phyloP scores from a whole-genome alignment of 1,139 yeast genomes.

The Suhomyces bolitotheri region DNA sequence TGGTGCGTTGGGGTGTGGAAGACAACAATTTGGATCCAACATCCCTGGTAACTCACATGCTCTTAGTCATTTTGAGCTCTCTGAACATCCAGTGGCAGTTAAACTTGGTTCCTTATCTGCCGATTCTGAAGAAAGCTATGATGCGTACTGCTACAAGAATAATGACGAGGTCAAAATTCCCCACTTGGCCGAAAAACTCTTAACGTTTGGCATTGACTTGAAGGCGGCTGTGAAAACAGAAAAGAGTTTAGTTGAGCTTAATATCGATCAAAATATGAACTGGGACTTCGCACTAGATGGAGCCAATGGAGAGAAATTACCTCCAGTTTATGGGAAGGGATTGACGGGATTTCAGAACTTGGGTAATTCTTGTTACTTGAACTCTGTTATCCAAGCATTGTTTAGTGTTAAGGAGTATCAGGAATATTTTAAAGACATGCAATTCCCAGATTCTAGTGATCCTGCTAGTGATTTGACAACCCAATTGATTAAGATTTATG shows the following conservation, averaged over 20 bases:
- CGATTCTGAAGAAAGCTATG: constrained; percentile 54
- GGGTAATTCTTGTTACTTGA: constrained; percentile 91
- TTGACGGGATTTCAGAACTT: constrained; percentile 82
- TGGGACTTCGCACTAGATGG: constrained; percentile 90
- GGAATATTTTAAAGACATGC: constrained; percentile 31
- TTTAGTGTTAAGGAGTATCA: constrained; percentile 40
- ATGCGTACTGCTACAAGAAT: constrained; percentile 85
- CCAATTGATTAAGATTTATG: constrained; percentile 76
- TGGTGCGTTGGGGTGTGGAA: constrained; percentile 88
- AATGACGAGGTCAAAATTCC: constrained; percentile 87
- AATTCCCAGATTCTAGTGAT: constrained; percentile 36
- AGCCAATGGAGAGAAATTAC: constrained; percentile 63
- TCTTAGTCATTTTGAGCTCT: constrained; percentile 57
- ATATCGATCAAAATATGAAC: constrained; percentile 85
- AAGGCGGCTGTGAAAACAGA: constrained; percentile 64
- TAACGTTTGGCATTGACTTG: constrained; percentile 70
- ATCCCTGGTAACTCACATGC: constrained; percentile 93
- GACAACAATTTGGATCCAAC: constrained; percentile 87
- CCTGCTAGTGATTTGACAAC: constrained; percentile 67
- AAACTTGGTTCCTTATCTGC: constrained; percentile 86
- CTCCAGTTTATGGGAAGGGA: constrained; percentile 66
- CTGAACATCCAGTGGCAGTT: constrained; percentile 78
- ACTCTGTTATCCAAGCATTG: constrained; percentile 76
- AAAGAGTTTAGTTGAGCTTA: constrained; percentile 82
- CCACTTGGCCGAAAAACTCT: constrained; percentile 48